Base-by-base conservation (phyloP, 2,329 filamentous ascomycete species). In the Alternaria triticina region DNA sequence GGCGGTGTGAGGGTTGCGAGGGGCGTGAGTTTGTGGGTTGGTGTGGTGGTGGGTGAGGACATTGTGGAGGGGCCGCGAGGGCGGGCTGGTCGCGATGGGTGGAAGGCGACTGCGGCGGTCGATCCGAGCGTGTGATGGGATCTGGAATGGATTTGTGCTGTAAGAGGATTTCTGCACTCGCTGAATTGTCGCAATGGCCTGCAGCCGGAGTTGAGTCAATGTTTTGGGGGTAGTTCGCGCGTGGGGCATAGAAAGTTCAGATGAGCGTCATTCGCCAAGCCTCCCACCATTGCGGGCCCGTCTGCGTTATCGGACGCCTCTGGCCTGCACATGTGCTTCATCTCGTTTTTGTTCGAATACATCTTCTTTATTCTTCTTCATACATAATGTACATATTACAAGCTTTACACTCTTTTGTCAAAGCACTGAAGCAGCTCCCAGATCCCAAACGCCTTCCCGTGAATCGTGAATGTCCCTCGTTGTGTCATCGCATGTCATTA, bases 1-100 rank as follows among this genome's bases (percentile, higher is more conserved):
- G 86, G 80, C 11, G 87, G 86, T 22, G 80, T 81, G 58, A 89
- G 80, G 52, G 86, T 84, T 25, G 86, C 82, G 62, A 89, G 82
- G 15, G 78, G 78, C 10, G 75, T 74, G 57, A 86, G 65, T 15
- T 66, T 69, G 57, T 65, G 61, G 44, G 67, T 62, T 47, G 47
- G 65, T 27, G 68, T 20, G 27, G 59, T 30, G 54, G 46, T 55
- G 55, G 72, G 59, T 60, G 64, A 65, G 30, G 66, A 57, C 68
- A 73, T 73, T 50, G 55, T 74, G 47, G 61, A 51, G 57, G 61
- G 46, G 59, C 61, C 54, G 51, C 61, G 58, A 17, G 40, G 28
- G 30, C 56, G 22, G 25, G 44, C 56, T 17, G 25, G 44, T 33
- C 43, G 46, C 36, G 22, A 17, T n/a, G n/a, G 36, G 12, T 20